Percentiles rank a stretch among this genome's conserved stretches.
Conservation (phyloP, 2,329 filamentous ascomycete genomes). For the Ustilaginoidea virens region DNA sequence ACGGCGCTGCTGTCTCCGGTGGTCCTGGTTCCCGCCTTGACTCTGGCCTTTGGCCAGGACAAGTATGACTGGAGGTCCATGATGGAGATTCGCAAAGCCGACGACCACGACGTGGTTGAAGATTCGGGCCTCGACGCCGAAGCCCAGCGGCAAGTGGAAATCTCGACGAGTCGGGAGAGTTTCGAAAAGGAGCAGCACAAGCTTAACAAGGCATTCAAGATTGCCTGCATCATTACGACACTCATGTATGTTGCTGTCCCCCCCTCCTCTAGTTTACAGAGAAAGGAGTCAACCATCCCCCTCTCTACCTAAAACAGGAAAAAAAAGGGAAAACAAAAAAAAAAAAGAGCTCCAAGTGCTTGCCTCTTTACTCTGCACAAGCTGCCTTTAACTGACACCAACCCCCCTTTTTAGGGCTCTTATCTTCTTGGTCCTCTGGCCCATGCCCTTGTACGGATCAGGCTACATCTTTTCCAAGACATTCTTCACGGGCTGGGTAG, state of each 20-base stretch:
- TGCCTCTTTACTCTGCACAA: too few relatives aligned
- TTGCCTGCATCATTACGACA: slow-evolving; percentile 21
- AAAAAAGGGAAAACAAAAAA: too few relatives aligned
- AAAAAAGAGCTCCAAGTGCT: too few relatives aligned
- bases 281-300: too few relatives aligned
- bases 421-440: slow-evolving; percentile 67
- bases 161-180: slow-evolving; percentile 13
- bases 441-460: slow-evolving; percentile 78
- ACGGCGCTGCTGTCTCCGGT: slow-evolving; percentile 64
- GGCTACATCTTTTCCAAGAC: slow-evolving; percentile 45
- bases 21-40: slow-evolving; percentile 62
- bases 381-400: too few relatives aligned
- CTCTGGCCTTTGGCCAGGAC: slow-evolving; percentile 39
- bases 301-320: too few relatives aligned
- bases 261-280: not conserved
- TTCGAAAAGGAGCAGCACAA: slow-evolving; percentile 31
- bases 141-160: slow-evolving; percentile 9
- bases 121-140: slow-evolving; percentile 34
- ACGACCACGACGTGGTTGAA: slow-evolving; percentile 58
- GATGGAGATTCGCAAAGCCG: slow-evolving; percentile 60
- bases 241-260: slow-evolving; percentile 12
- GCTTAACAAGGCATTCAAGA: slow-evolving; percentile 36
- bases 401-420: slow-evolving; percentile 30
- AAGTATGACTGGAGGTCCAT: slow-evolving; percentile 82
- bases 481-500: slow-evolving; percentile 64